phyloP scores from a whole-genome alignment of 176 grass and related monocot species.

The Themeda triandra region DNA sequence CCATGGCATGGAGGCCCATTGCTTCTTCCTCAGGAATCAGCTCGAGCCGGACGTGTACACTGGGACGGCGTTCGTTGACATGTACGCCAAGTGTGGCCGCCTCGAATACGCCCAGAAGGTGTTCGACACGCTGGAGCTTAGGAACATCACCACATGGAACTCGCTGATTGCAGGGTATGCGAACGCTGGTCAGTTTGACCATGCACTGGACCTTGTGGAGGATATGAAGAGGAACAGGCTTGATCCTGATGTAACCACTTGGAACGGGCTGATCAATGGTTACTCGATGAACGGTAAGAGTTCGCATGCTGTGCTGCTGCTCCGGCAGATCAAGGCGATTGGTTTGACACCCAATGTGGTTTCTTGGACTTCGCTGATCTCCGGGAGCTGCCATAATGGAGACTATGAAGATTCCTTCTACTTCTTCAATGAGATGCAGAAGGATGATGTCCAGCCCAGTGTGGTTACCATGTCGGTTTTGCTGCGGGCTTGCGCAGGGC shows the following conservation, averaged over 20 bases:
- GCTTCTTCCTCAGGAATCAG: slow-evolving; percentile 52
- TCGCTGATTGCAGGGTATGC: slow-evolving; percentile 66
- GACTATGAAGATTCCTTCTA: slow-evolving; percentile 50
- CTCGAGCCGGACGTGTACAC: slow-evolving; percentile 53
- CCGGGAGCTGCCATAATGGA: slow-evolving; percentile 61
- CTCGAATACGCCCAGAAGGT: slow-evolving; percentile 53
- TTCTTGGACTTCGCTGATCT: slow-evolving; percentile 74
- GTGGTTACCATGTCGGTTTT: slow-evolving; percentile 49
- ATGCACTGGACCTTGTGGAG: slow-evolving; percentile 55
- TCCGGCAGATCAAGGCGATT: slow-evolving; percentile 60
- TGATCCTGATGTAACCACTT: slow-evolving; percentile 70
- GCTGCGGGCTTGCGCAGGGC: slow-evolving; percentile 57
- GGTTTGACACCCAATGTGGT: slow-evolving; percentile 61
- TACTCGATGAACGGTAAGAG: slow-evolving; percentile 55
- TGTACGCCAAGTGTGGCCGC: slow-evolving; percentile 67
- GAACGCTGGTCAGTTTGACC: slow-evolving; percentile 35
- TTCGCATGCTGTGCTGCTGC: slow-evolving; percentile 59
- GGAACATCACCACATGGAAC: slow-evolving; percentile 79
- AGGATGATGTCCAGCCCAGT: slow-evolving; percentile 55
- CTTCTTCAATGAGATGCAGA: slow-evolving; percentile 68
- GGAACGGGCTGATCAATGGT: slow-evolving; percentile 80
- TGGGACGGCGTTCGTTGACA: slow-evolving; percentile 63
- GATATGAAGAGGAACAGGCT: slow-evolving; percentile 59
- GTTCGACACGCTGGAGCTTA: slow-evolving; percentile 42
- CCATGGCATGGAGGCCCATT: slow-evolving; percentile 58